Evolutionary conservation across 352 stramenopile genomes (phyloP), one percentile per base, ranked within the genome.

Genomic region (Stramenopiles sp.): DNA sequence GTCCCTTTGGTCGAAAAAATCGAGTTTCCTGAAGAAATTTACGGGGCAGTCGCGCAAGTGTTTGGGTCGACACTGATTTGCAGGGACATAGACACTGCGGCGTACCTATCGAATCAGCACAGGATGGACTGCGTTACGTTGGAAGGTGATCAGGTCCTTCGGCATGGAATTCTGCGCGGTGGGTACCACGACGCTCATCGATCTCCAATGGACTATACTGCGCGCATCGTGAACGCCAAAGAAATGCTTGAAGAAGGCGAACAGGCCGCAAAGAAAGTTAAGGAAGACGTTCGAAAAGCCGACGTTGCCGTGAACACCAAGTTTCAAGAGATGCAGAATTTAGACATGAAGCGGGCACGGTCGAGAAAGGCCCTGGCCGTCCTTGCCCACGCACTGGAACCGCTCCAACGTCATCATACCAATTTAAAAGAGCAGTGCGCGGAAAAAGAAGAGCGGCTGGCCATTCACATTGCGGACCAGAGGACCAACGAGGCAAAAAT

Each of bases 51-150:
- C 79, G 77, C 94, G 78, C 87, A 92, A 30, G 88, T 97, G 3
- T 98, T 99, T 83, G 92, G 92, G 33, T 94, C 93, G 75, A 98
- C 98, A 76, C 78, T 99, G 3, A 76, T 99, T 63, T 97, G 94
- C 31, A 84, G 88, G 0, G 91, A 95, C 78, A 80, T 97, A 32
- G 92, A 97, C 34, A 86, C 91, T 3, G 35, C 0, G 73, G 30
- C 31, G 33, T 25, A n/a, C 35, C 37, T 32, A 74, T 74, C 18
- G 75, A 77, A 30, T 32, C 73, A n/a, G 73, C 37, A 73, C 32
- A 4, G 3, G 69, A 97, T 98, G 88, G 94, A 99, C 83, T 97
- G 93, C 69, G 86, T 99, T 53, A 99, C 96, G 3, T 82, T 99
- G 6, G 92, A 98, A 43, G 96, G 96, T 63, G 94, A 99, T 79